Evolutionary conservation across 2,329 filamentous ascomycete genomes (phyloP).

Genomic region (Stagonosporopsis tanaceti): DNA sequence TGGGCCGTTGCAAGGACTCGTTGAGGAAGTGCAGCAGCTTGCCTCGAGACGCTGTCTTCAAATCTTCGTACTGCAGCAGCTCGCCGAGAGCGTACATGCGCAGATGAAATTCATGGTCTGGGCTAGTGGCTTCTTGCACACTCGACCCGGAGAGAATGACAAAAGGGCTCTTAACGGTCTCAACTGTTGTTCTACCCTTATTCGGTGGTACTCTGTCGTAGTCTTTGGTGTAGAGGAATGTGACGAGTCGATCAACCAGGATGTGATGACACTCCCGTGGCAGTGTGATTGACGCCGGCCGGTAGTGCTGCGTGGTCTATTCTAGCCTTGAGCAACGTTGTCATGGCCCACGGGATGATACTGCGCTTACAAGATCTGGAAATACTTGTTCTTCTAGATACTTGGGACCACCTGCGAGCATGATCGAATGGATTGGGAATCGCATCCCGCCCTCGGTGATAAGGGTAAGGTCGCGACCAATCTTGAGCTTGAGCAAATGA

Average conservation of each 20-base stretch:
- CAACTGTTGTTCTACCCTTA: background rate
- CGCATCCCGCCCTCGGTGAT: background rate
- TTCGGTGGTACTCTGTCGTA: constrained; percentile 9
- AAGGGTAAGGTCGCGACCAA: background rate
- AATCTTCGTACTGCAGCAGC: constrained; percentile 14
- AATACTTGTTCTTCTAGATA: background rate
- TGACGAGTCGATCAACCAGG: constrained; percentile 21
- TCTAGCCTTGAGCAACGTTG: background rate
- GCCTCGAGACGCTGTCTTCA: constrained; percentile 6
- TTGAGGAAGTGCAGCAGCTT: background rate
- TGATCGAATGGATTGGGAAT: background rate
- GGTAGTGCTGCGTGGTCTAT: background rate
- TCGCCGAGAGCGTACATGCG: constrained; percentile 24
- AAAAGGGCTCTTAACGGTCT: background rate
- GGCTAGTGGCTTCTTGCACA: background rate
- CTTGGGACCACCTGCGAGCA: background rate
- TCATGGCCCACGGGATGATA: background rate
- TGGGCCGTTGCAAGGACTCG: background rate
- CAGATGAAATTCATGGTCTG: constrained; percentile 15
- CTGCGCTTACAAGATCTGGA: background rate
- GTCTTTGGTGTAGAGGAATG: constrained; percentile 24
- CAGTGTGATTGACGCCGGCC: background rate
- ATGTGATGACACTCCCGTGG: constrained; percentile 13
- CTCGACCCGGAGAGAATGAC: no score
- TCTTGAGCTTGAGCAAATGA: background rate